These are phyloP conservation scores for Petasospora rhodanensis DNA, from an alignment of 1,139 yeast genomes.

Conservation along the genomic window DNA sequence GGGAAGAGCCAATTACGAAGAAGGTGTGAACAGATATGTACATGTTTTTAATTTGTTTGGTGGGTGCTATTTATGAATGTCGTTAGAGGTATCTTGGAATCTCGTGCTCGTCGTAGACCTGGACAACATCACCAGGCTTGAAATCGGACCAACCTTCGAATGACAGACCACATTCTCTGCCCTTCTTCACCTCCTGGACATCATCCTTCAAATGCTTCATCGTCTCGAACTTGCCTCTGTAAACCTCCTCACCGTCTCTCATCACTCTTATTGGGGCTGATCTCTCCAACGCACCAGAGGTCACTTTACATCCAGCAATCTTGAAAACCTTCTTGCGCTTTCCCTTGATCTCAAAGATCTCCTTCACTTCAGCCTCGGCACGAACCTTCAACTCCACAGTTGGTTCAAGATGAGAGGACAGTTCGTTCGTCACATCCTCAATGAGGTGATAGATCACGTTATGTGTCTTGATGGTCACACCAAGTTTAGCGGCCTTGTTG, in stretches of 20 bases:
- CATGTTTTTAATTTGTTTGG: slow-evolving; percentile 2
- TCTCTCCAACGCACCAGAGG: slow-evolving; percentile 61
- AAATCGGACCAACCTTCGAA: slow-evolving; percentile 68
- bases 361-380: slow-evolving; percentile 68
- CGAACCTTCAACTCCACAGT: slow-evolving; percentile 60
- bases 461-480: slow-evolving; percentile 61
- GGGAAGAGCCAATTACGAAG: slow-evolving; percentile 51
- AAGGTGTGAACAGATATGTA: slow-evolving; percentile 2
- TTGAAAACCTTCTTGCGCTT: slow-evolving; percentile 46
- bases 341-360: slow-evolving; percentile 63
- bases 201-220: slow-evolving; percentile 84
- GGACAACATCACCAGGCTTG: slow-evolving; percentile 70
- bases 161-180: slow-evolving; percentile 85
- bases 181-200: slow-evolving; percentile 72
- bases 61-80: background rate
- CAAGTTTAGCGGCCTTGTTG: slow-evolving; percentile 52
- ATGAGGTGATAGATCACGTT: slow-evolving; percentile 84
- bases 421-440: slow-evolving; percentile 70
- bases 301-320: slow-evolving; percentile 89
- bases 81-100: slow-evolving; percentile 63
- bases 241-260: slow-evolving; percentile 49
- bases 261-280: slow-evolving; percentile 58
- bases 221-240: slow-evolving; percentile 65
- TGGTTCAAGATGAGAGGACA: slow-evolving; percentile 62
- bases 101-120: slow-evolving; percentile 66